Evolutionary conservation across 2,329 filamentous ascomycete species (phyloP).

Genomic region (Xylariaceae sp.): DNA sequence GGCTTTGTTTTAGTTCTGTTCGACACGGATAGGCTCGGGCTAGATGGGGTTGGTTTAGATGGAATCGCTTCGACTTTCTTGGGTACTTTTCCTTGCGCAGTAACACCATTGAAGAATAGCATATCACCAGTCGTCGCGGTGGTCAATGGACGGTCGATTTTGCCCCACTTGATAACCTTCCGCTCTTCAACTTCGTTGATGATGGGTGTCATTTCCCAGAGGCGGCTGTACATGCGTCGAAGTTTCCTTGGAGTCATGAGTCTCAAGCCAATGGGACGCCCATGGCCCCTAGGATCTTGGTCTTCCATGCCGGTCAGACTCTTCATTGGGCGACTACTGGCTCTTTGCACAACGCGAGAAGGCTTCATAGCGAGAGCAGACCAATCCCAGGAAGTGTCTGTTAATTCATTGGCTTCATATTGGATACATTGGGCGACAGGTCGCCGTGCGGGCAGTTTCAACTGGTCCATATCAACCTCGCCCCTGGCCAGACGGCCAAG

Average conservation of each 20-base stretch:
- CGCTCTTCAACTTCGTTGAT: constrained; percentile 30
- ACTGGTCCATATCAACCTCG: constrained; percentile 34
- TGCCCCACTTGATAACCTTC: constrained; percentile 46
- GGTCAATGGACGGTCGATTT: constrained; percentile 25
- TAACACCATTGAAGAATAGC: constrained; percentile 49
- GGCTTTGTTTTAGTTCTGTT: no score
- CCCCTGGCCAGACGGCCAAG: constrained; percentile 48
- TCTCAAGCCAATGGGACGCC: constrained; percentile 33
- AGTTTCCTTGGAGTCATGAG: constrained; percentile 41
- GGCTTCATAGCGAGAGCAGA: constrained; percentile 39
- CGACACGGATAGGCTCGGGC: no score
- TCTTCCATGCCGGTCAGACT: constrained; percentile 37
- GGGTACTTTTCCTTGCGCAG: constrained; percentile 26
- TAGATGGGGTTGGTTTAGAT: background rate
- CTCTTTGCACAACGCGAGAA: constrained; percentile 38
- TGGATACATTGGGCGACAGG: constrained; percentile 25
- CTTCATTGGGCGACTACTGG: constrained; percentile 34
- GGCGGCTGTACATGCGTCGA: constrained; percentile 40
- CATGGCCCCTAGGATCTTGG: constrained; percentile 35
- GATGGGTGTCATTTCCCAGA: constrained; percentile 31
- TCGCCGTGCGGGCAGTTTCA: constrained; percentile 38
- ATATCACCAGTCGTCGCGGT: constrained; percentile 34
- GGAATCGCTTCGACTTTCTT: background rate
- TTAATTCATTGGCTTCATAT: background rate
- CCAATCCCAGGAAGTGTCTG: constrained; percentile 42